phyloP scores from a whole-genome alignment of 176 grass and related monocot genomes.

The Cenchrus purpureus region DNA sequence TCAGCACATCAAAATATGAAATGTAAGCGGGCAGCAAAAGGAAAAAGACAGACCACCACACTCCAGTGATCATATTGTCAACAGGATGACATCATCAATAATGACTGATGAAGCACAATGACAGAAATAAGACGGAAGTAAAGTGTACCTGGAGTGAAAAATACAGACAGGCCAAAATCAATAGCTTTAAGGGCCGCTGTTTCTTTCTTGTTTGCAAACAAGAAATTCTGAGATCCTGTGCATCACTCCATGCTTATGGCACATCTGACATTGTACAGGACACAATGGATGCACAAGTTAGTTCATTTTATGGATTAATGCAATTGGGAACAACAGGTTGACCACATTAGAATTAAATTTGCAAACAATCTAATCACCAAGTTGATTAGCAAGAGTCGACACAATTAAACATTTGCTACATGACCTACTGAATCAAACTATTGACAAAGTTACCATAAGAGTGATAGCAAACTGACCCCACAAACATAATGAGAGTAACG shows the following conservation, averaged over 20 bases:
- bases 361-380: not conserved
- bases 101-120: constrained; percentile 28
- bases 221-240: constrained; percentile 94
- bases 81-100: not conserved
- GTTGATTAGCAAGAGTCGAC: constrained; percentile 7
- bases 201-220: constrained; percentile 93
- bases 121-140: not conserved
- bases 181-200: constrained; percentile 74
- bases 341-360: not conserved
- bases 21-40: constrained; percentile 2
- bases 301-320: not conserved
- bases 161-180: constrained; percentile 92
- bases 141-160: constrained; percentile 78
- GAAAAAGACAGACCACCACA: not conserved
- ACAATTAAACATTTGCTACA: not conserved
- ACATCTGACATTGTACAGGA: constrained; percentile 60
- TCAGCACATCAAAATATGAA: not conserved
- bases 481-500: constrained; percentile 12
- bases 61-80: constrained; percentile 2
- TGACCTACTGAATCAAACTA: not conserved
- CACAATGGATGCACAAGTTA: constrained; percentile 30
- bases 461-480: constrained; percentile 10
- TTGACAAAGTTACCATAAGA: constrained; percentile 7
- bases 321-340: not conserved
- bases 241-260: constrained; percentile 92